Percentiles rank a stretch among this genome's conserved stretches.
These are phyloP conservation scores for Naumovozyma dairenensis DNA, from an alignment of 805 yeast genomes.

Conservation along the genomic window DNA sequence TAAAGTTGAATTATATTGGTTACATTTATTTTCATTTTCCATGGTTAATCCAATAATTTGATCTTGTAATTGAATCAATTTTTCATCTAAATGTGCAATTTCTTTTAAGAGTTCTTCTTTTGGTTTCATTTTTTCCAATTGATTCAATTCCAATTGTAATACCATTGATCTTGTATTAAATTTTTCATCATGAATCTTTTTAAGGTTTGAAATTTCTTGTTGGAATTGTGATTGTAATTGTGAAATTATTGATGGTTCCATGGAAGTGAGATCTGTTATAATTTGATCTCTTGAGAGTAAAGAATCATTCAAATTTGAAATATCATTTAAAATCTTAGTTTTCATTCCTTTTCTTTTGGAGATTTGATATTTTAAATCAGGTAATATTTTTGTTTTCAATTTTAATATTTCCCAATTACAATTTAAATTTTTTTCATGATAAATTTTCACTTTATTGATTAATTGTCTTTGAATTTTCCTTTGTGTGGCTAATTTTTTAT, in stretches of 20 bases:
- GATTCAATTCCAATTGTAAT: conserved; percentile 14
- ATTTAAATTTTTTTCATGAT: conserved; percentile 1
- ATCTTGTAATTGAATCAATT: conserved; percentile 6
- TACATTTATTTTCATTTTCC: conserved; percentile 8
- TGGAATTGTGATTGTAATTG: conserved; percentile 13
- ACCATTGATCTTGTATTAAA: conserved; percentile 8
- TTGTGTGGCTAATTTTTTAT: neutral
- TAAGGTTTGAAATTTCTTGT: conserved; percentile 16
- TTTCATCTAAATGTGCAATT: conserved; percentile 9
- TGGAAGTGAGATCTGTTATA: neutral
- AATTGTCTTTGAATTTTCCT: conserved; percentile 3
- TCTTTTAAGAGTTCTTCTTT: conserved; percentile 15
- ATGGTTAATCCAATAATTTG: conserved; percentile 11
- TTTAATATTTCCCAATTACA: conserved; percentile 4
- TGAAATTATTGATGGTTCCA: neutral
- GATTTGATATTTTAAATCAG: conserved; percentile 21
- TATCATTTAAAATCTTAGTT: conserved; percentile 15
- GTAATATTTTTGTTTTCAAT: conserved; percentile 12
- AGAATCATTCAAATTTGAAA: conserved; percentile 8
- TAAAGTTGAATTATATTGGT: conserved; percentile 8
- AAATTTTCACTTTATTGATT: neutral
- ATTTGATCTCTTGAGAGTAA: conserved; percentile 1
- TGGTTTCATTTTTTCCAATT: conserved; percentile 16
- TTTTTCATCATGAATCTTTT: conserved; percentile 14
- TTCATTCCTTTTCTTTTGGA: conserved; percentile 18